Evolutionary conservation across 257 asterid species (phyloP), one percentile per base, ranked within the genome.

Genomic region (Cruciata laevipes): DNA sequence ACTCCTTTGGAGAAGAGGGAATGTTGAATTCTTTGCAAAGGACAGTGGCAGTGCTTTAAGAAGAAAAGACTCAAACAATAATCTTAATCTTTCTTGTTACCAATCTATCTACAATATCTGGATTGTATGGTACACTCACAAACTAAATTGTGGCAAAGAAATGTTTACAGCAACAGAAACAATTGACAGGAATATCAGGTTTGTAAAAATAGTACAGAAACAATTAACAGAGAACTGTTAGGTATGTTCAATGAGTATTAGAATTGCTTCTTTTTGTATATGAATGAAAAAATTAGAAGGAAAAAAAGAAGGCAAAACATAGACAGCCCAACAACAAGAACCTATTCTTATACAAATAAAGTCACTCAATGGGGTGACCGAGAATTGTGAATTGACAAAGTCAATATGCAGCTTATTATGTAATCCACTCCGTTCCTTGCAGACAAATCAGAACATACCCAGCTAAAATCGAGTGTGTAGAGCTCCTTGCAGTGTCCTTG

Each of bases 391-490:
- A 38, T 66, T 47, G 53, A 63, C 31, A 24, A 59, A 64, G 75
- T 70, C 42, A 65, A 70, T 66, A 76, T 68, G 61, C 49, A 20
- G 31, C 20, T 67, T 63, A 71, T 35, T 58, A 78, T 70, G 74
- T 77, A 83, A 67, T 56, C 65, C 70, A 81, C 87, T 55, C 76
- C 80, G 42, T 66, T 73, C 66, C 75, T 61, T 13, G 68, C 71
- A 64, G 77, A 78, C 76, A 73, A 58, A 67, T 80, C 84, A 16
- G 82, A 78, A 72, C 83, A 78, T 69, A 59, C 30, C 81, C 86
- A 73, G 81, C 89, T 85, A 89, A 84, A 78, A 85, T 67, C 71
- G 92, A 82, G 83, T 81, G 87, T 21, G 84, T 83, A 61, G 82
- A 80, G 70, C 71, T 65, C 87, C 90, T 77, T 61, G 90, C 89